These are phyloP conservation scores for Elongisporangium anandrum DNA, from an alignment of 352 stramenopile species.

Conservation along the genomic window DNA sequence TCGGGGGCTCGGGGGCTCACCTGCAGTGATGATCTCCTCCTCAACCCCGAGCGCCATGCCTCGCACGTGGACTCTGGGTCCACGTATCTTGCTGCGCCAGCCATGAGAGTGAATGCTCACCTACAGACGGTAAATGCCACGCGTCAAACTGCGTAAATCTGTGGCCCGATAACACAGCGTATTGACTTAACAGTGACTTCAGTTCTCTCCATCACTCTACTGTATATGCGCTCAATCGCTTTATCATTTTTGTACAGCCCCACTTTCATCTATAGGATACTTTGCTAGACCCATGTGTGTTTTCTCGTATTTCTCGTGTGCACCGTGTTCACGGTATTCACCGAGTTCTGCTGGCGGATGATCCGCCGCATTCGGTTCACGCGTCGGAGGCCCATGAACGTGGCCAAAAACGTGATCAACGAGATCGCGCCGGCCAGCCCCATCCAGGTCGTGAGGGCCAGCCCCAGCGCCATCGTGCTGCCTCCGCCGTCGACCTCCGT, in stretches of 20 bases:
- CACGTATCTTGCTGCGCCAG: constrained; percentile 23
- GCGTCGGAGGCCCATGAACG: constrained; percentile 25
- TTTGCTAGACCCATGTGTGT: neutral
- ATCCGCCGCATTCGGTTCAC: constrained; percentile 8
- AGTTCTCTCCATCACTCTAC: neutral
- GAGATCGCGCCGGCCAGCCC: constrained; percentile 16
- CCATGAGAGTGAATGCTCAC: neutral
- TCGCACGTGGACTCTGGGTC: constrained; percentile 38
- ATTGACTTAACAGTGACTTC: neutral
- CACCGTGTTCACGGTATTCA: neutral
- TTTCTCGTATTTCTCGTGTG: neutral
- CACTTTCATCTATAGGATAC: neutral
- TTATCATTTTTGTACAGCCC: neutral
- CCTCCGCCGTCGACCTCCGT: constrained; percentile 48
- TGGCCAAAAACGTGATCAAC: constrained; percentile 29
- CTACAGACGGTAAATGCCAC: neutral
- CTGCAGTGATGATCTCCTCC: constrained; percentile 63
- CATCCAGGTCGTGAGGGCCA: constrained; percentile 30
- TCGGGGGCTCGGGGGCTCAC: constrained; percentile 20
- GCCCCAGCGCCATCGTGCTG: constrained; percentile 26
- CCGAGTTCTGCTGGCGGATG: neutral
- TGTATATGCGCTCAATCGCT: neutral
- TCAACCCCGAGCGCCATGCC: constrained; percentile 40
- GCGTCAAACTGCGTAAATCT: neutral
- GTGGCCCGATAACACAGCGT: no score